Conservation (phyloP, 192 early-diverging fungal genomes). For the Hyaloraphidium curvatum region DNA sequence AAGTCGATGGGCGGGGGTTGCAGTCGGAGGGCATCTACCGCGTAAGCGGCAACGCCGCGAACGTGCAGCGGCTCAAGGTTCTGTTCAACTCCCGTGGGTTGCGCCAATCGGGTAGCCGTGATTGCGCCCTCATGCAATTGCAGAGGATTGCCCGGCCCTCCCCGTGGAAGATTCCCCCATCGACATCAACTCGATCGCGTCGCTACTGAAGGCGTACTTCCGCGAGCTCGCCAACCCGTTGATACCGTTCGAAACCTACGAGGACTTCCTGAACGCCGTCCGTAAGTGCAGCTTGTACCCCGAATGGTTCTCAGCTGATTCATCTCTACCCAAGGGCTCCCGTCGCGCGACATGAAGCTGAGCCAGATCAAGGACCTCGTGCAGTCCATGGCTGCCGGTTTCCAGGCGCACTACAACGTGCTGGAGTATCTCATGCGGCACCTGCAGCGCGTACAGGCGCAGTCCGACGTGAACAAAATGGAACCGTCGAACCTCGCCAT, state of each 20-base stretch:
- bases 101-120: background rate
- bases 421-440: conserved; percentile 30
- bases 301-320: conserved; percentile 12
- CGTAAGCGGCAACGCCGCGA: conserved; percentile 4
- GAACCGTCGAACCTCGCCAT: conserved; percentile 35
- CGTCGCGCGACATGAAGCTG: conserved; percentile 52
- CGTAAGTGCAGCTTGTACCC: conserved; percentile 23
- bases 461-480: conserved; percentile 34
- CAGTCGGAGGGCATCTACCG: conserved; percentile 6
- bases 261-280: conserved; percentile 25
- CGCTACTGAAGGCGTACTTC: conserved; percentile 20
- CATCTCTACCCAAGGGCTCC: too few species aligned
- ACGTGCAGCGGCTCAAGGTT: background rate
- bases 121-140: background rate
- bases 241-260: conserved; percentile 31
- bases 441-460: conserved; percentile 20
- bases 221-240: conserved; percentile 31
- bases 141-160: conserved; percentile 2
- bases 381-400: conserved; percentile 30
- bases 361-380: conserved; percentile 44
- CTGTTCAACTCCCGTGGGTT: background rate
- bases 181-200: background rate
- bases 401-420: conserved; percentile 23
- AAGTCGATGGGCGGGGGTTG: conserved; percentile 5
- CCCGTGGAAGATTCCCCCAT: background rate